These are phyloP conservation scores for Sphenostylis stenocarpa DNA, from an alignment of 306 rosid genomes.

Conservation along the genomic window DNA sequence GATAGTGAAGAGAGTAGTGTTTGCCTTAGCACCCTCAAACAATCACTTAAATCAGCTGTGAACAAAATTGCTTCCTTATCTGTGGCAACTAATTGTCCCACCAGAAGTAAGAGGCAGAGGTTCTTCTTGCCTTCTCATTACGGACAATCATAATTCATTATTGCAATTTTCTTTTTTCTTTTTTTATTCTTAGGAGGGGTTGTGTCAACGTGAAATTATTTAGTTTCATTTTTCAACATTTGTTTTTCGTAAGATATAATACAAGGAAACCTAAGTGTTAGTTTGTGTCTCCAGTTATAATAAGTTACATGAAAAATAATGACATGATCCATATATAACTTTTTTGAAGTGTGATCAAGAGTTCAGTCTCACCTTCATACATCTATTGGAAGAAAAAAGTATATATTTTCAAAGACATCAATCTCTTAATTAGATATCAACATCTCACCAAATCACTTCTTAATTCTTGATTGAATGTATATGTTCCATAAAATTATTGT, in stretches of 20 bases:
- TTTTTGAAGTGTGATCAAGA: no score
- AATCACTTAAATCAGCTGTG: slow-evolving; percentile 69
- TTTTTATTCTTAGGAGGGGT: not conserved
- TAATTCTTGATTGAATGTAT: no score
- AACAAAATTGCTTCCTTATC: slow-evolving; percentile 59
- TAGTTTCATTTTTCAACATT: slow-evolving; percentile 1
- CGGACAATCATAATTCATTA: slow-evolving; percentile 40
- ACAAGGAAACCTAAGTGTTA: not conserved
- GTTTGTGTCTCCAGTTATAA: slow-evolving; percentile 14
- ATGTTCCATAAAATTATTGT: no score
- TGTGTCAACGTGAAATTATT: slow-evolving; percentile 5
- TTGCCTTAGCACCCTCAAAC: slow-evolving; percentile 60
- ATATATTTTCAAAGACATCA: no score
- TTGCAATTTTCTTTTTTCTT: not conserved
- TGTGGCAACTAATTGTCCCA: slow-evolving; percentile 47
- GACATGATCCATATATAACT: no score
- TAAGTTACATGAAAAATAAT: not conserved
- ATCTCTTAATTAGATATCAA: no score
- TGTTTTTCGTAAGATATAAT: not conserved
- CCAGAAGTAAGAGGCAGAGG: slow-evolving; percentile 92
- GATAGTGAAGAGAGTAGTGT: slow-evolving; percentile 45
- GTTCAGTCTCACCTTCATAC: no score
- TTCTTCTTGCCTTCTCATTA: slow-evolving; percentile 76
- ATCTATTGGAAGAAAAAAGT: no score
- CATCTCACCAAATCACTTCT: no score